Evolutionary conservation across 164 flowering plant species (phyloP).

Genomic region (grape (Vitis vinifera)): ASM3070453v1 NC_081822.1:11448501-11449000

Average conservation of each 20-base stretch:
- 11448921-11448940: conserved; percentile 66
- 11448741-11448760: conserved; percentile 87
- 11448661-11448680: conserved; percentile 74
- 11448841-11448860: conserved; percentile 67
- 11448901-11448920: conserved; percentile 99
- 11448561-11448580: conserved; percentile 93
- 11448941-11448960: conserved; percentile 91
- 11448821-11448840: conserved; percentile 91
- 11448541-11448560: neutral
- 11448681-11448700: conserved; percentile 91
- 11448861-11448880: conserved; percentile 90
- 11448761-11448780: conserved; percentile 80
- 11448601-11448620: conserved; percentile 73
- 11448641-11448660: conserved; percentile 90
- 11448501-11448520: conserved; percentile 3
- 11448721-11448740: conserved; percentile 78
- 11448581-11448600: conserved; percentile 94
- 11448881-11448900: conserved; percentile 54
- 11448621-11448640: conserved; percentile 90
- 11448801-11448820: conserved; percentile 94
- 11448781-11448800: conserved; percentile 97
- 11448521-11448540: neutral
- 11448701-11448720: conserved; percentile 92
- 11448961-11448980: conserved; percentile 84
- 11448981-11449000: conserved; percentile 90